Base-by-base conservation (phyloP, 768 basidiomycete genomes). In the Pholiota conissans region DNA sequence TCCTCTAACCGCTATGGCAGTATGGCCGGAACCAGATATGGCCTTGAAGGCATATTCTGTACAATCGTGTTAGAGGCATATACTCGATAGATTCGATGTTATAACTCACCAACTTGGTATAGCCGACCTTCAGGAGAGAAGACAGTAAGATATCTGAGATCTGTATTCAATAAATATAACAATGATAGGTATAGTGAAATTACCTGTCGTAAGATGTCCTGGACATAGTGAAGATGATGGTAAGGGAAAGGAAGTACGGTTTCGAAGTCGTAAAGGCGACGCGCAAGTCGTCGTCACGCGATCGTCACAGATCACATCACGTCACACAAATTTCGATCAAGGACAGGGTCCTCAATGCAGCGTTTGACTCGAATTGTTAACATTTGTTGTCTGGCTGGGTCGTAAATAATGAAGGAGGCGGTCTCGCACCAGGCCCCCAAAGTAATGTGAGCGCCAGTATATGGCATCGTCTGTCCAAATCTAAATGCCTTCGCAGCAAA, bases 21-120 rank as follows among this genome's bases (percentile, higher is more conserved):
- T 98, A 68, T 98, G 93, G 0, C 95, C 96, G 1, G 95, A 94
- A 55, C 93, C 94, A 61, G 95, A 93, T 72, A 98, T 98, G 48
- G 97, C 97, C 75, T 98, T 99, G 88, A 98, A 98, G 26, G 97
- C 96, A 81, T 98, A 98, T 78, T 98, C 95, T 98, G 66, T 4
- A 34, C 14, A 60, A 11, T 51, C 52, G 30, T 61, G 58, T 65
- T 52, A 56, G 59, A 50, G 32, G 51, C 42, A 52, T 46, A 45
- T 10, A 49, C 24, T 28, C 34, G 56, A 32, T 20, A 51, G 22
- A 55, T 45, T 34, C n/a, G 29, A 26, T 11, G n/a, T 34, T 20
- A 45, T 55, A 14, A 28, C 90, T 65, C 66, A 92, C 94, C 97
- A 71, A 98, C 96, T 95, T 99, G 97, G 71, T 98, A 99, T 58